Evolutionary conservation across 257 asterid species (phyloP), one percentile per base, ranked within the genome.

Genomic region (Solanum chiquidenum): DNA sequence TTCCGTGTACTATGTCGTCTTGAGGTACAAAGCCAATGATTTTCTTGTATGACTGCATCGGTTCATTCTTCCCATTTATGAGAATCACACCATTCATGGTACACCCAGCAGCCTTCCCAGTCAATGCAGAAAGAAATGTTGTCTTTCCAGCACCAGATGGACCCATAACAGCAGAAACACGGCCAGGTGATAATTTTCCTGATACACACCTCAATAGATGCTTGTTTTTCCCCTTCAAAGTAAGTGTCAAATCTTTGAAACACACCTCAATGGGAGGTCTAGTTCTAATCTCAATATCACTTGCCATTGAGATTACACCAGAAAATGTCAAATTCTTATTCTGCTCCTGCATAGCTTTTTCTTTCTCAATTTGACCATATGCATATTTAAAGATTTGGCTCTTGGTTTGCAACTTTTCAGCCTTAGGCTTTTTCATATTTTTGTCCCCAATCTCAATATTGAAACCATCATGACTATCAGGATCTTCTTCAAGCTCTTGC

Each of bases 61-160:
- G 93, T 69, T 95, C 98, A 42, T 88, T 72, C 80, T 96, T 92
- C 79, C 98, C 99, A 66, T 97, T 97, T 55, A 97, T 95, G 40
- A 97, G 98, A 88, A 97, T 97, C 58, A 88, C 73, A 55, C 99
- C 99, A 3, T 93, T 93, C 87, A 91, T 88, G 72, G 93, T 91
- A 93, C 99, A 96, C 8, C 99, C 99, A n/a, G 99, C 88, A 84
- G 98, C 98, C 89, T 94, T 97, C 88, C 99, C 99, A 0, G 95
- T 93, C 93, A 97, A 88, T 74, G 99, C 99, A 52, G 99, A 97
- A 44, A 97, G 95, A 90, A 97, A 97, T 0, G 99, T 97, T 9
- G 99, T 97, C 89, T 97, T 97, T 52, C 99, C 99, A 42, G 99
- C 99, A 74, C 99, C 99, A 2, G 99, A 97, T 38, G 99, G 99